Evolutionary conservation across 202 grass and related monocot species (phyloP).

Genomic region (Elaeis oleifera): DNA sequence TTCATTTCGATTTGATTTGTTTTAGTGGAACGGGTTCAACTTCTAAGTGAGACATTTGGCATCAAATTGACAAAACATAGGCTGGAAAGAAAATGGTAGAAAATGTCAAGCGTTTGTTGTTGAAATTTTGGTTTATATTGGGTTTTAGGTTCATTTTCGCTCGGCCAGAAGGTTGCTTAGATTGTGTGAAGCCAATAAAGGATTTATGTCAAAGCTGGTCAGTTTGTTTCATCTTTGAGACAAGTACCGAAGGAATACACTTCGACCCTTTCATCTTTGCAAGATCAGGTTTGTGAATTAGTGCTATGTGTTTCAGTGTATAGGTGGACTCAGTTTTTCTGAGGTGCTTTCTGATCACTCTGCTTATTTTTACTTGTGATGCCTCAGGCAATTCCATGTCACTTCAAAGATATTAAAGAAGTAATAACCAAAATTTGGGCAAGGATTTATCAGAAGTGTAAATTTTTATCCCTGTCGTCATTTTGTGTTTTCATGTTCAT

Average conservation of each 20-base stretch:
- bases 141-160: slow-evolving; percentile 63
- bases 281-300: slow-evolving; percentile 64
- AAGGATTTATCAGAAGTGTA: slow-evolving; percentile 73
- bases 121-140: slow-evolving; percentile 13
- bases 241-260: slow-evolving; percentile 83
- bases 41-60: neutral
- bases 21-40: neutral
- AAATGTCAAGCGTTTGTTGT: neutral
- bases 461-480: slow-evolving; percentile 1
- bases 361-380: slow-evolving; percentile 23
- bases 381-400: slow-evolving; percentile 60
- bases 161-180: slow-evolving; percentile 71
- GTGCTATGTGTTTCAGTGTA: neutral
- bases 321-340: neutral
- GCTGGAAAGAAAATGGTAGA: no score
- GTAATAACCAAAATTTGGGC: slow-evolving; percentile 62
- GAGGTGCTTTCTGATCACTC: slow-evolving; percentile 11
- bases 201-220: slow-evolving; percentile 98
- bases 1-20: neutral
- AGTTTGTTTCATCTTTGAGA: slow-evolving; percentile 83
- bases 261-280: slow-evolving; percentile 70
- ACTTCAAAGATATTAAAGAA: slow-evolving; percentile 66
- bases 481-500: neutral
- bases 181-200: slow-evolving; percentile 70
- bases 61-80: no score